Evolutionary conservation across 2,329 filamentous ascomycete species (phyloP).

Genomic region (Anisogramma anomala): DNA sequence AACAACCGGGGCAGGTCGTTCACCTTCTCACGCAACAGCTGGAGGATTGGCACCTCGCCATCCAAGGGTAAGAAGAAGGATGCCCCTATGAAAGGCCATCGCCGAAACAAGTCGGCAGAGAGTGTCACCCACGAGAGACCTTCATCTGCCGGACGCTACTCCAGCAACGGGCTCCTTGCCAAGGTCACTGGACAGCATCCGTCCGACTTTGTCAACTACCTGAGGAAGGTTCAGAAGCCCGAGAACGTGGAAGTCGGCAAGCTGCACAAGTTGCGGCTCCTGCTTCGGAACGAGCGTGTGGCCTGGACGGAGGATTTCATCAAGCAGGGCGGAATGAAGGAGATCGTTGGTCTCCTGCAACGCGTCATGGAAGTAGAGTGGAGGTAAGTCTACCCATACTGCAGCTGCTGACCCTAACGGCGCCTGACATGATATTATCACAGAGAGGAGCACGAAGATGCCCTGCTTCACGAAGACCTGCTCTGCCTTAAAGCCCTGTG

Average conservation of each 20-base stretch:
- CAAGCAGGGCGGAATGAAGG: slow-evolving; percentile 77
- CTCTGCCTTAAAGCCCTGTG: slow-evolving; percentile 90
- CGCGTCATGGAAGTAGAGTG: slow-evolving; percentile 94
- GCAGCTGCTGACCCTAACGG: too few relatives aligned
- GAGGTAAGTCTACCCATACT: slow-evolving; percentile 50
- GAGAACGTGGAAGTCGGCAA: slow-evolving; percentile 85
- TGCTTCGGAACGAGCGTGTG: slow-evolving; percentile 89
- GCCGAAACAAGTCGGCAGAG: slow-evolving; percentile 62
- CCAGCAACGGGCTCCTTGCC: slow-evolving; percentile 47
- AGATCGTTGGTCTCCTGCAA: slow-evolving; percentile 75
- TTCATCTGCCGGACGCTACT: slow-evolving; percentile 37
- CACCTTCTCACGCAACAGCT: slow-evolving; percentile 53
- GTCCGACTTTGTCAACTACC: slow-evolving; percentile 74
- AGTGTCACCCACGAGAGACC: slow-evolving; percentile 52
- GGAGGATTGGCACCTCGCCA: slow-evolving; percentile 53
- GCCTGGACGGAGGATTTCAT: slow-evolving; percentile 93
- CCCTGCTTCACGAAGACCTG: slow-evolving; percentile 79
- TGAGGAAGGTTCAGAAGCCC: slow-evolving; percentile 70
- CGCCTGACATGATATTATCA: slow-evolving; percentile 18
- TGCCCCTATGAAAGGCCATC: slow-evolving; percentile 48
- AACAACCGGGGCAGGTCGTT: slow-evolving; percentile 64
- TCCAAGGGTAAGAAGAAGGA: slow-evolving; percentile 65
- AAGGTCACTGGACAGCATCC: slow-evolving; percentile 66
- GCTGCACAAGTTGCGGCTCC: slow-evolving; percentile 78
- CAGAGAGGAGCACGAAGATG: slow-evolving; percentile 92